A percentile compares a stretch with the other conserved stretches of the same genome.
phyloP scores from a whole-genome alignment of 805 yeast genomes.

The Diddensiella caesifluorescens region DNA sequence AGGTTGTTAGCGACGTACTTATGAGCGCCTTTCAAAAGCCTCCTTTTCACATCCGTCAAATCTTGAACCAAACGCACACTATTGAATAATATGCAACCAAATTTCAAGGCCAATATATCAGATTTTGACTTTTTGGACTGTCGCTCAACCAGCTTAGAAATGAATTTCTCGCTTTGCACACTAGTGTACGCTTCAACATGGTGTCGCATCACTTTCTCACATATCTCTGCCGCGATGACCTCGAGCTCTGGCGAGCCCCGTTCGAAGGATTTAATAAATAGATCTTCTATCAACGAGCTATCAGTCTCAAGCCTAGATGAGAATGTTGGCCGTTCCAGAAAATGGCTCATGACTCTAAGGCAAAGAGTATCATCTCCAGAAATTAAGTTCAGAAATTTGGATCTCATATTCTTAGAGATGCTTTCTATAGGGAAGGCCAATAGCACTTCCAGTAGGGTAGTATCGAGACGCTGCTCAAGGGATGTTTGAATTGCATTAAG shows the following conservation, averaged over 20 bases:
- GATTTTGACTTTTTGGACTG: no score
- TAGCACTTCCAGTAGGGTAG: constrained; percentile 1
- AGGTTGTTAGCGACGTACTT: background rate
- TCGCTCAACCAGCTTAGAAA: constrained; percentile 1
- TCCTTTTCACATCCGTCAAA: background rate
- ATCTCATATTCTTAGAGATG: background rate
- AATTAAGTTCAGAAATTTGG: background rate
- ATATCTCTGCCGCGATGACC: background rate
- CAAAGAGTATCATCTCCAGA: background rate
- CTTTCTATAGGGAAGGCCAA: background rate
- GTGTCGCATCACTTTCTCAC: background rate
- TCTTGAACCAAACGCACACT: background rate
- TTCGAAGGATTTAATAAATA: background rate
- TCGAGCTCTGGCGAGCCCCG: background rate
- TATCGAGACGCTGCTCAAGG: background rate
- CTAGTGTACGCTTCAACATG: background rate
- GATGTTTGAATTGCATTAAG: background rate
- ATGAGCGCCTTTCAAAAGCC: background rate
- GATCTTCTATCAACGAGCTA: background rate
- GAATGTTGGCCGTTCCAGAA: constrained; percentile 8
- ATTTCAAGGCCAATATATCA: background rate
- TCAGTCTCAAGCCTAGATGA: constrained; percentile 8
- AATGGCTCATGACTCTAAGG: background rate
- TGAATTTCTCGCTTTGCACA: background rate
- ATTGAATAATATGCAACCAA: background rate